Percentiles rank a stretch among this genome's conserved stretches.
Evolutionary conservation across 306 rosid species (phyloP).

Genomic region (Geum urbanum): DNA sequence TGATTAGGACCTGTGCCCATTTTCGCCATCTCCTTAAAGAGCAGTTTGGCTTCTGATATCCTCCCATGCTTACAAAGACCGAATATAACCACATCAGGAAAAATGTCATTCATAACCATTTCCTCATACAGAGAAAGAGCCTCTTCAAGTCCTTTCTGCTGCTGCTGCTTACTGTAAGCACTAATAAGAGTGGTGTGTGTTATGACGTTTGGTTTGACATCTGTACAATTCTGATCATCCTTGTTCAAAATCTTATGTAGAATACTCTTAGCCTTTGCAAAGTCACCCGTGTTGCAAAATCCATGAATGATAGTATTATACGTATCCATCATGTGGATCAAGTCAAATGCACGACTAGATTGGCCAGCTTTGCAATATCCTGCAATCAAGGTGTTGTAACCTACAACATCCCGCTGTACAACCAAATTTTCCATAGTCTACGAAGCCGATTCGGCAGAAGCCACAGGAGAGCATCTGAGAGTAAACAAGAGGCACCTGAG

Average conservation of each 20-base stretch:
- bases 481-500: constrained; percentile 54
- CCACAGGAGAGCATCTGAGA: constrained; percentile 51
- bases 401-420: constrained; percentile 36
- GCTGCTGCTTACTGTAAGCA: constrained; percentile 44
- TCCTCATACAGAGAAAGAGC: constrained; percentile 62
- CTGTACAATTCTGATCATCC: constrained; percentile 18
- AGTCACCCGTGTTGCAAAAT: constrained; percentile 50
- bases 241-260: constrained; percentile 39
- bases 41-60: constrained; percentile 54
- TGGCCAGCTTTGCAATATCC: constrained; percentile 64
- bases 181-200: constrained; percentile 58
- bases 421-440: constrained; percentile 47
- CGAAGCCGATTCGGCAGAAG: constrained; percentile 53
- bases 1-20: constrained; percentile 70
- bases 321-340: constrained; percentile 43
- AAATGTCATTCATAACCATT: constrained; percentile 60
- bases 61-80: constrained; percentile 77
- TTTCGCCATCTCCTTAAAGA: constrained; percentile 68
- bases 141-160: constrained; percentile 38
- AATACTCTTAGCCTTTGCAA: constrained; percentile 45
- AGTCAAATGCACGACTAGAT: constrained; percentile 41
- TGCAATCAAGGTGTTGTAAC: constrained; percentile 54
- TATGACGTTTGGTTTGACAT: constrained; percentile 52
- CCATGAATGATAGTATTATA: constrained; percentile 65
- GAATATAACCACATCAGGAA: constrained; percentile 68